Evolutionary conservation across 495 filamentous ascomycete species (phyloP), one percentile per base, ranked within the genome.

Genomic region (Oidiodendron maius): DNA sequence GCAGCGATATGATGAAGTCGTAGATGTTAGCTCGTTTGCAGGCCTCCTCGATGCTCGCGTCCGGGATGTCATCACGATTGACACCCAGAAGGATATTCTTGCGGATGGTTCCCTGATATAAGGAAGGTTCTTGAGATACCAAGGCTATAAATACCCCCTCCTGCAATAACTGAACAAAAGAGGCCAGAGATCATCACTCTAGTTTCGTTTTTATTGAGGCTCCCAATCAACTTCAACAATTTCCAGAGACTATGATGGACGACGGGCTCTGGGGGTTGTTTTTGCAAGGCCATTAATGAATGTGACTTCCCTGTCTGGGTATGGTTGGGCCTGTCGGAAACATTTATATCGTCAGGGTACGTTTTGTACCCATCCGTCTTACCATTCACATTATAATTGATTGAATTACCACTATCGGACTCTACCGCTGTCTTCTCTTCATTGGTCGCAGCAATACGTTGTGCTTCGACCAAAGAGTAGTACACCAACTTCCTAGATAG

Each of bases 91-190:
- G 58, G 11, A 79, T 63, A 58, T 80, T 79, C 60, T 74, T 74
- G 24, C 64, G 62, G 22, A 79, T 66, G 22, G 54, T 76, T n/a
- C 77, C 77, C 38, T 74, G 67, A 48, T 78, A 80, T 15, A 81
- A 66, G 3, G 83, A 90, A 10, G 88, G 86, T 52, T 94, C 88
- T 56, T 94, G 88, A 48, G 79, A 82, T 17, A 93, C 87, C 40
- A 93, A 76, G 8, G 86, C 79, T n/a, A 93, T 60, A 60, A 82
- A n/a, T 87, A 41, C 83, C 88, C 44, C 81, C 79, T 58, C 93
- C 93, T 47, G 83, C 82, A 53, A 98, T 84, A 59, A 85, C 73
- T 17, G 85, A 83, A 58, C 82, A 88, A 63, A 86, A 63, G 22
- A 96, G 69, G 12, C 89, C 93, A 47, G 89, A 41, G 4, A 84